These are phyloP conservation scores for Eimeria mitis DNA, from an alignment of 169 alveolate genomes.

Conservation along the genomic window DNA sequence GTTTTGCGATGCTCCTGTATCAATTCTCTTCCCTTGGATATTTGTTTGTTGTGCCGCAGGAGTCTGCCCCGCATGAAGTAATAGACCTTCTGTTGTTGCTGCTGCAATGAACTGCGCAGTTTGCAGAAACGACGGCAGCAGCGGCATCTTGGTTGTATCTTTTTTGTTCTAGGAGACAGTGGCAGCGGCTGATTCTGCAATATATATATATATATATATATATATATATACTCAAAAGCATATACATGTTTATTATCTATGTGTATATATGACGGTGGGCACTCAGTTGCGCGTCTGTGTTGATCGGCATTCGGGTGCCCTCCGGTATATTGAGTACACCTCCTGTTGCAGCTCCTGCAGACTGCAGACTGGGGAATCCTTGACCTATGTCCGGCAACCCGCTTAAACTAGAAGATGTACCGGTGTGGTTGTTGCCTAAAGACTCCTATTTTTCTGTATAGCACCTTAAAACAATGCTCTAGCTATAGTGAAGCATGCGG, in stretches of 20 bases:
- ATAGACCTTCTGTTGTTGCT: not conserved
- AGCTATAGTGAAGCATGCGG: not conserved
- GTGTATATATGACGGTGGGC: not conserved
- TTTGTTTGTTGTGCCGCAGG: conserved; percentile 12
- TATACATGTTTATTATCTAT: too few species aligned
- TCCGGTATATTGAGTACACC: not conserved
- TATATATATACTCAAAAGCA: not conserved
- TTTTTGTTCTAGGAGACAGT: not conserved
- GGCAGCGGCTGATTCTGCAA: not conserved
- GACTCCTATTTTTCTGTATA: not conserved
- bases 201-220: not conserved
- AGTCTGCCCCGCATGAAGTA: conserved; percentile 70
- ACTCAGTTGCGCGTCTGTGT: not conserved
- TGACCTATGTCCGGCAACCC: not conserved
- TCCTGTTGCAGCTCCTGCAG: not conserved
- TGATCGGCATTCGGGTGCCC: not conserved
- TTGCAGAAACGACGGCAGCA: not conserved
- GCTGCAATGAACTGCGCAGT: not conserved
- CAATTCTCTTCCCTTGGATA: too few species aligned
- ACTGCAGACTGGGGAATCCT: not conserved
- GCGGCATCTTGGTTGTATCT: not conserved
- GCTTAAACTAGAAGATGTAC: not conserved
- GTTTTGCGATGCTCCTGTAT: not conserved
- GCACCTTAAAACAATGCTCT: not conserved
- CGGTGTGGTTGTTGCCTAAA: not conserved